Percentiles rank a stretch among this genome's conserved stretches.
Conservation (phyloP, 2,329 filamentous ascomycete species). For the Penicillium hesseltinei region DNA sequence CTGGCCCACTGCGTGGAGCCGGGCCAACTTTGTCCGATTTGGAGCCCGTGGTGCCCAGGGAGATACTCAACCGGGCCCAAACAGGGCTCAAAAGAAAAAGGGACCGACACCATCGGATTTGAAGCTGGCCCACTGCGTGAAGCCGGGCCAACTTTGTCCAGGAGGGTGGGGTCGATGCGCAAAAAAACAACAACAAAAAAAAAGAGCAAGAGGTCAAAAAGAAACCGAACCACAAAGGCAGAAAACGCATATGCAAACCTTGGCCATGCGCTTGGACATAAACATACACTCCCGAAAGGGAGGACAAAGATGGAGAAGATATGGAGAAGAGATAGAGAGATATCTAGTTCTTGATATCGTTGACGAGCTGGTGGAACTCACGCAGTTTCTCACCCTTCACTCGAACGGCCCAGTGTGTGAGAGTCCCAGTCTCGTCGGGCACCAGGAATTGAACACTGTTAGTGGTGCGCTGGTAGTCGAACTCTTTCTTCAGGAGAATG, state of each 20-base stretch:
- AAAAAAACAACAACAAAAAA: not conserved
- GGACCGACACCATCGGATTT: not conserved
- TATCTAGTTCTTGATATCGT: slow-evolving; percentile 22
- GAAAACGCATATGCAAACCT: slow-evolving; percentile 4
- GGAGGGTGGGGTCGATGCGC: not conserved
- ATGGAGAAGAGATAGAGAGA: not conserved
- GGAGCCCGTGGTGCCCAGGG: not conserved
- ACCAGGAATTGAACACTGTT: slow-evolving; percentile 47
- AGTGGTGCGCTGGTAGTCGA: slow-evolving; percentile 59
- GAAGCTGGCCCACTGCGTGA: not conserved
- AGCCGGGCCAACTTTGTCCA: not conserved
- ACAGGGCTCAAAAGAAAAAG: not conserved
- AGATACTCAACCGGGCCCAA: not conserved
- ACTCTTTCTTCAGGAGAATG: slow-evolving; percentile 59
- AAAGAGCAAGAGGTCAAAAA: not conserved
- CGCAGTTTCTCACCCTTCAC: slow-evolving; percentile 51
- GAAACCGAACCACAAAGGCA: not conserved
- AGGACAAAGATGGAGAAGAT: not conserved
- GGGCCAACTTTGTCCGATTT: not conserved
- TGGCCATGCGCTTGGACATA: slow-evolving; percentile 9
- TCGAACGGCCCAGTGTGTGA: slow-evolving; percentile 70
- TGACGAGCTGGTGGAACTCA: slow-evolving; percentile 13
- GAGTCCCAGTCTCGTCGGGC: slow-evolving; percentile 57
- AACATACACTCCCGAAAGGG: slow-evolving; percentile 5
- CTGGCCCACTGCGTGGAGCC: no score